Percentiles rank a stretch among this genome's conserved stretches.
Conservation (phyloP, 2,329 filamentous ascomycete genomes). For the Pseudogymnoascus sp. region DNA sequence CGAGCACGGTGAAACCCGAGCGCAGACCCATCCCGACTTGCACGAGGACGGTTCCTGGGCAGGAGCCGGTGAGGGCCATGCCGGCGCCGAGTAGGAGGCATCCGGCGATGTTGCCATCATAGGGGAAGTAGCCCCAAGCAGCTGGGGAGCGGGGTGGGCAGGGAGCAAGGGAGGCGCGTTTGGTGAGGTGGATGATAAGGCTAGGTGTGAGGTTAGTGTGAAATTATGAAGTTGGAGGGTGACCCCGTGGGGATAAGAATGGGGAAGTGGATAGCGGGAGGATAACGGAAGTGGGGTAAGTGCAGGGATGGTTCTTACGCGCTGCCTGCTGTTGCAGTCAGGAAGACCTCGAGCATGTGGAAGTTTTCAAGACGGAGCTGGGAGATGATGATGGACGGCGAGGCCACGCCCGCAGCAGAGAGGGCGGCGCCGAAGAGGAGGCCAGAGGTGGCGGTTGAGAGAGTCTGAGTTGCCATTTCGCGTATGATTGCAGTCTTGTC, state of each 20-base stretch:
- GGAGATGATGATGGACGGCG: conserved; percentile 49
- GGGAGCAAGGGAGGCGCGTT: background rate
- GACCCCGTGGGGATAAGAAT: conserved; percentile 35
- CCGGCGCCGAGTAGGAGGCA: conserved; percentile 55
- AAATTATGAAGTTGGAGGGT: conserved; percentile 18
- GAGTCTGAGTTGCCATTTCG: background rate
- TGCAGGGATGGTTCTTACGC: conserved; percentile 38
- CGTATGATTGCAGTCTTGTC: background rate
- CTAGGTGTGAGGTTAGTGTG: background rate
- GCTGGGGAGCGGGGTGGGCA: conserved; percentile 41
- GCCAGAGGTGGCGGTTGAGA: conserved; percentile 39
- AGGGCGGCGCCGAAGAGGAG: conserved; percentile 54
- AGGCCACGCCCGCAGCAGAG: conserved; percentile 50
- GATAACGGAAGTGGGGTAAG: conserved; percentile 10
- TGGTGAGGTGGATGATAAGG: background rate
- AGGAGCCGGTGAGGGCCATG: conserved; percentile 57
- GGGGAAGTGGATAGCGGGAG: conserved; percentile 32
- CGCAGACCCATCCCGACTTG: conserved; percentile 48
- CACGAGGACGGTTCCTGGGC: conserved; percentile 55
- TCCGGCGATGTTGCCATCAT: conserved; percentile 59
- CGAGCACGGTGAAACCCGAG: conserved; percentile 44
- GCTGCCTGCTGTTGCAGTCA: conserved; percentile 53
- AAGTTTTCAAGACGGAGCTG: conserved; percentile 55
- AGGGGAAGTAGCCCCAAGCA: conserved; percentile 40
- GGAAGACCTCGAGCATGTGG: conserved; percentile 58